Conservation (phyloP, 306 rosid genomes). For the Pterocarpus santalinus region DNA sequence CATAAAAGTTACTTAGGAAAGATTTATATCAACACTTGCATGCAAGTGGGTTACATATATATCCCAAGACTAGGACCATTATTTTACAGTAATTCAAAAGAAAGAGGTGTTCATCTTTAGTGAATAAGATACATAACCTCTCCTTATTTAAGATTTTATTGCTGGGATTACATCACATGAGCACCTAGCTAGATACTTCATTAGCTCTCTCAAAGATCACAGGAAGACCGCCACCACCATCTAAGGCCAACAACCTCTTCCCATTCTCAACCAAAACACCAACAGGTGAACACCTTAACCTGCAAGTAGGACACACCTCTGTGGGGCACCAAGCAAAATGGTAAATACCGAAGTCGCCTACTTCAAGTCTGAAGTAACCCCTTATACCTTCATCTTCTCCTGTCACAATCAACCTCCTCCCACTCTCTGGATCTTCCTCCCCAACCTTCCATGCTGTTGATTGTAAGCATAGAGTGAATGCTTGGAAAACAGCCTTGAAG, state of each 20-base stretch:
- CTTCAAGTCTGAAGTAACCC: conserved; percentile 51
- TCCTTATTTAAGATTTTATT: neutral
- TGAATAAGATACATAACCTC: neutral
- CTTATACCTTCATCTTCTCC: neutral
- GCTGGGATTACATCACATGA: neutral
- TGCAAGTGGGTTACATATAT: neutral
- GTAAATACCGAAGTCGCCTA: conserved; percentile 36
- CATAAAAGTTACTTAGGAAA: neutral
- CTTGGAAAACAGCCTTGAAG: conserved; percentile 53
- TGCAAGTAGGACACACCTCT: conserved; percentile 60
- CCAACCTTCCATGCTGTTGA: conserved; percentile 60
- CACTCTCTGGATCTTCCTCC: neutral
- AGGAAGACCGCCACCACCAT: conserved; percentile 35
- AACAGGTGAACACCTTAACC: conserved; percentile 49
- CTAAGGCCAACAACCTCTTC: conserved; percentile 63
- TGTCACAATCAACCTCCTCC: conserved; percentile 57
- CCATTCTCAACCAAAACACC: conserved; percentile 60
- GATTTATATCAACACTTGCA: neutral
- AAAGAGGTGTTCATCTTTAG: neutral
- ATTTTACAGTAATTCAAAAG: neutral
- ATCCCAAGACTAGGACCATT: neutral
- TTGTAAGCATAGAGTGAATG: conserved; percentile 34
- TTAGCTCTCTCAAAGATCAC: conserved; percentile 34
- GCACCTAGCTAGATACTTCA: neutral
- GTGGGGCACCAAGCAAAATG: conserved; percentile 64